These are phyloP conservation scores for Stephania yunnanensis DNA, from an alignment of 164 flowering plant species.

Conservation along the genomic window DNA sequence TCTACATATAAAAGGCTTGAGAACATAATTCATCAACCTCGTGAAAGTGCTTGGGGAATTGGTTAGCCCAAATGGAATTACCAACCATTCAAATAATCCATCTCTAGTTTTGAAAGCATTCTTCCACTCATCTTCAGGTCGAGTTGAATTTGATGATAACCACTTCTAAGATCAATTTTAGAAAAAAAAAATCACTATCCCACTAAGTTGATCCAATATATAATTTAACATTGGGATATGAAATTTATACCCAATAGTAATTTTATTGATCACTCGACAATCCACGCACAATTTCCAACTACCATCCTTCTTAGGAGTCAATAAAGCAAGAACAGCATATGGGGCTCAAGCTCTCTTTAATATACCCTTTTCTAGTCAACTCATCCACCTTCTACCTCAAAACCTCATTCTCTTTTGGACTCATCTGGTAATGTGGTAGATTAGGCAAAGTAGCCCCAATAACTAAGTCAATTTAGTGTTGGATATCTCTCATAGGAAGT, in stretches of 20 bases:
- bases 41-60: neutral
- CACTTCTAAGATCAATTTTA: too few species aligned
- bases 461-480: neutral
- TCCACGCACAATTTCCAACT: neutral
- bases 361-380: neutral
- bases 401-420: neutral
- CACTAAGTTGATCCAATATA: too few species aligned
- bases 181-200: too few species aligned
- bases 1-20: neutral
- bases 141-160: too few species aligned
- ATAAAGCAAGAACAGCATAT: neutral
- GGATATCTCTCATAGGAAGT: neutral
- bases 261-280: neutral
- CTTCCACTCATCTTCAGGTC: too few species aligned
- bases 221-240: neutral
- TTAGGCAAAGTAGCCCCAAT: neutral
- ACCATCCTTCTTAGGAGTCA: neutral
- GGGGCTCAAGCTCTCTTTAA: neutral
- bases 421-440: neutral
- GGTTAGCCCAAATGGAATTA: neutral
- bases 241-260: neutral
- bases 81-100: slow-evolving; percentile 5
- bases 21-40: slow-evolving; percentile 1
- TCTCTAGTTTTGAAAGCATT: neutral
- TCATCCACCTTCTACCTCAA: neutral